phyloP scores from a whole-genome alignment of 1,284 basidiomycete species.

The Microbotryum intermedium region DNA sequence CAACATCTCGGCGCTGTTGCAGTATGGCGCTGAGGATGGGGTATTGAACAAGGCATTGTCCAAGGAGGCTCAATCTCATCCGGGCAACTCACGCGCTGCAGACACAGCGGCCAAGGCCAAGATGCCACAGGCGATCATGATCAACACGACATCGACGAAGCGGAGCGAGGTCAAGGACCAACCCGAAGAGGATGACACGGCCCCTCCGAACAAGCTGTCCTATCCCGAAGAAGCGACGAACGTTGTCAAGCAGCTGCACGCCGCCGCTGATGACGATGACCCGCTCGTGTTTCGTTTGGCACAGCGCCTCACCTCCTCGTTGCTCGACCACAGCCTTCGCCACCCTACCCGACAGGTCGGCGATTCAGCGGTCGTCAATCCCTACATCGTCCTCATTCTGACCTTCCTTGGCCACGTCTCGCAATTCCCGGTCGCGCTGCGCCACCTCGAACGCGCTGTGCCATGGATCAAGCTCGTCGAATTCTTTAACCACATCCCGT shows the following conservation, averaged over 20 bases:
- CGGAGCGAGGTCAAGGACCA: constrained; percentile 47
- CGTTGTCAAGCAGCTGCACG: constrained; percentile 9
- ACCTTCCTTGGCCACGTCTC: constrained; percentile 76
- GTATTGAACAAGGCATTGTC: constrained; percentile 47
- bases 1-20: constrained; percentile 72
- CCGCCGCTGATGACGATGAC: constrained; percentile 1
- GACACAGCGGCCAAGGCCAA: constrained; percentile 35
- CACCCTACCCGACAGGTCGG: constrained; percentile 13
- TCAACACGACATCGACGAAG: constrained; percentile 36
- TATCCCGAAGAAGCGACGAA: neutral
- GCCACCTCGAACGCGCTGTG: constrained; percentile 61
- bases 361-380: constrained; percentile 54
- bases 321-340: constrained; percentile 67
- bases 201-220: too few species aligned
- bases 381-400: constrained; percentile 75
- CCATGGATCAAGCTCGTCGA: constrained; percentile 71
- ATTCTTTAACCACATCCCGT: constrained; percentile 49
- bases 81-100: neutral
- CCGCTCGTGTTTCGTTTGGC: constrained; percentile 62
- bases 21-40: constrained; percentile 74
- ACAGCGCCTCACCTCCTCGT: constrained; percentile 66
- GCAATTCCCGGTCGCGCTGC: constrained; percentile 54
- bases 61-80: neutral
- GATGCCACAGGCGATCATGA: constrained; percentile 31
- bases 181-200: constrained; percentile 31